These are phyloP conservation scores for Claviceps digitariae DNA, from an alignment of 2,329 filamentous ascomycete genomes.

Conservation along the genomic window DNA sequence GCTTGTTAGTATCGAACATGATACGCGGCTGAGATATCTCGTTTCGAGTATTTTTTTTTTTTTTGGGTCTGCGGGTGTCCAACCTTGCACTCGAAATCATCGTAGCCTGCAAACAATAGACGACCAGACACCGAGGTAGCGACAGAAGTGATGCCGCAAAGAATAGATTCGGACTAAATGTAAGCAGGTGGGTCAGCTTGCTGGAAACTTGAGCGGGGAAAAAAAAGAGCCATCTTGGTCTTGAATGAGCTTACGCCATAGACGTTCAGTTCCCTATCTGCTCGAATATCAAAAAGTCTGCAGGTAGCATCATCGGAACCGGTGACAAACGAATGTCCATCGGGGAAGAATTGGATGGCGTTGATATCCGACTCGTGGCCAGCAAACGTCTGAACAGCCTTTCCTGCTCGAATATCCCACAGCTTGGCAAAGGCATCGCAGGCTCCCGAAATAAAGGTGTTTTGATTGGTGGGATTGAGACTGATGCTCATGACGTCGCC, in stretches of 20 bases:
- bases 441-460: constrained; percentile 97
- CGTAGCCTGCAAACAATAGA: constrained; percentile 91
- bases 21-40: background rate
- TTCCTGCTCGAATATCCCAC: constrained; percentile 96
- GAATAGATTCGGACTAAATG: constrained; percentile 78
- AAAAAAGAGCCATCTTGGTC: background rate
- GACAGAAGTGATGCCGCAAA: constrained; percentile 96
- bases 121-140: constrained; percentile 95
- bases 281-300: constrained; percentile 93
- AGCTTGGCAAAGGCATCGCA: constrained; percentile 98
- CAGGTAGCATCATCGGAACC: constrained; percentile 96
- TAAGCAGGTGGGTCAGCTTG: constrained; percentile 9
- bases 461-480: constrained; percentile 97
- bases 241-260: constrained; percentile 43
- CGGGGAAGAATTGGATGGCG: constrained; percentile 98
- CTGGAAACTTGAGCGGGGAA: background rate
- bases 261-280: constrained; percentile 65
- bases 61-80: background rate
- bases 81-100: constrained; percentile 99
- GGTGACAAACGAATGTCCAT: constrained; percentile 95
- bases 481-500: constrained; percentile 99
- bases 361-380: constrained; percentile 99
- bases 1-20: constrained; percentile 5
- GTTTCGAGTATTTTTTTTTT: no score
- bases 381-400: constrained; percentile 96